Evolutionary conservation across 306 rosid genomes (phyloP).

Genomic region (Bauhinia variegata): DNA sequence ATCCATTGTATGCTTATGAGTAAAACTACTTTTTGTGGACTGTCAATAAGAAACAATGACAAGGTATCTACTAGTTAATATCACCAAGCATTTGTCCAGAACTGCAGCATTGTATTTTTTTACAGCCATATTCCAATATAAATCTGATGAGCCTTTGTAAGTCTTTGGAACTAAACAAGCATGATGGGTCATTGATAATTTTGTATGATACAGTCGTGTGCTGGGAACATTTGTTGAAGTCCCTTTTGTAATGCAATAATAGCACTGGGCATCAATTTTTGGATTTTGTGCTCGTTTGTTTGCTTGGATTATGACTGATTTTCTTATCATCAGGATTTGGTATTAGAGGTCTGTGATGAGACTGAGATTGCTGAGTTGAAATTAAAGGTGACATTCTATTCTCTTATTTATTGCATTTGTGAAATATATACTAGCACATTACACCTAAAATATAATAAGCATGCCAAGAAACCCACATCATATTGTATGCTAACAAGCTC

Average conservation of each 20-base stretch:
- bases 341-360: constrained; percentile 98
- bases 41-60: no score
- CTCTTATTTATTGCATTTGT: constrained; percentile 30
- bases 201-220: no score
- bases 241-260: neutral
- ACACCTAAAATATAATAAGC: constrained; percentile 16
- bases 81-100: no score
- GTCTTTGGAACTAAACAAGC: no score
- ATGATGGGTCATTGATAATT: no score
- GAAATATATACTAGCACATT: neutral
- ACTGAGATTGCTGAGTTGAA: constrained; percentile 95
- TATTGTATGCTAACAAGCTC: constrained; percentile 8
- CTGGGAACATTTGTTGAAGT: no score
- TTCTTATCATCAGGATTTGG: constrained; percentile 71
- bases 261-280: neutral
- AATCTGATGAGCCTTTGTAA: no score
- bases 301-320: constrained; percentile 25
- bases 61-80: no score
- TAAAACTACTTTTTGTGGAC: no score
- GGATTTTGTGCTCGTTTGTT: neutral
- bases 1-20: no score
- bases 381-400: constrained; percentile 72
- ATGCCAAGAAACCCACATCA: constrained; percentile 8
- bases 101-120: no score
- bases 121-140: no score